Evolutionary conservation across 2,329 filamentous ascomycete species (phyloP).

Genomic region (Aotearoamyces nothofagi): DNA sequence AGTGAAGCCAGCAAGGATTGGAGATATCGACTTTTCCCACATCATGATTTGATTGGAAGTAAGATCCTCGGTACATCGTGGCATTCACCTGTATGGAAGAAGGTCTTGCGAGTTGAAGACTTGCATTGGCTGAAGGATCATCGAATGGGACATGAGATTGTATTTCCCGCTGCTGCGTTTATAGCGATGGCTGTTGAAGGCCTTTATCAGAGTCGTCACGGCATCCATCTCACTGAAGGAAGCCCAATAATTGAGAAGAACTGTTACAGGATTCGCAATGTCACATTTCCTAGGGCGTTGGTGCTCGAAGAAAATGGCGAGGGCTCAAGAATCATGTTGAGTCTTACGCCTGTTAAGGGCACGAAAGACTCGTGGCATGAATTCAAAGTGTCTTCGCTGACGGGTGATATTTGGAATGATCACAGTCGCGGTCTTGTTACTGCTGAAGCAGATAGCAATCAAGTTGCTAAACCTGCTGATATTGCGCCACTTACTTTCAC

Average conservation of each 20-base stretch:
- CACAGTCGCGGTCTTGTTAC: slow-evolving; percentile 1
- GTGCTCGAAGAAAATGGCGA: background rate
- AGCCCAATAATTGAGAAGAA: too few species aligned
- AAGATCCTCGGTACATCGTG: slow-evolving; percentile 5
- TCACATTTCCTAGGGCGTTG: background rate
- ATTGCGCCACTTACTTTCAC: slow-evolving; percentile 2
- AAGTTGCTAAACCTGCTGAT: background rate
- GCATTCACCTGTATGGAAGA: slow-evolving; percentile 20
- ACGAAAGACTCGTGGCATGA: slow-evolving; percentile 1
- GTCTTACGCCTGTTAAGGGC: background rate
- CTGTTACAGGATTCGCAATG: background rate
- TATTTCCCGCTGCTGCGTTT: slow-evolving; percentile 29
- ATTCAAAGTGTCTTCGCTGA: background rate
- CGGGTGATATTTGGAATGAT: background rate
- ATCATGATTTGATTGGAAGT: slow-evolving; percentile 6
- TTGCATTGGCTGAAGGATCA: slow-evolving; percentile 34
- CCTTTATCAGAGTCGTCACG: too few species aligned
- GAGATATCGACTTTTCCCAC: slow-evolving; percentile 4
- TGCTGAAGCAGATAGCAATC: background rate
- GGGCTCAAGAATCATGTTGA: background rate
- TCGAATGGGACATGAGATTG: slow-evolving; percentile 28
- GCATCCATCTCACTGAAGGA: too few species aligned
- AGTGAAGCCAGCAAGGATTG: slow-evolving; percentile 4
- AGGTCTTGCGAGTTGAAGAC: slow-evolving; percentile 22
- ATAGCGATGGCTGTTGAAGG: slow-evolving; percentile 14